Conservation (phyloP, 2,329 filamentous ascomycete genomes). For the Ophiognomonia clavigignenti-juglandacearum region DNA sequence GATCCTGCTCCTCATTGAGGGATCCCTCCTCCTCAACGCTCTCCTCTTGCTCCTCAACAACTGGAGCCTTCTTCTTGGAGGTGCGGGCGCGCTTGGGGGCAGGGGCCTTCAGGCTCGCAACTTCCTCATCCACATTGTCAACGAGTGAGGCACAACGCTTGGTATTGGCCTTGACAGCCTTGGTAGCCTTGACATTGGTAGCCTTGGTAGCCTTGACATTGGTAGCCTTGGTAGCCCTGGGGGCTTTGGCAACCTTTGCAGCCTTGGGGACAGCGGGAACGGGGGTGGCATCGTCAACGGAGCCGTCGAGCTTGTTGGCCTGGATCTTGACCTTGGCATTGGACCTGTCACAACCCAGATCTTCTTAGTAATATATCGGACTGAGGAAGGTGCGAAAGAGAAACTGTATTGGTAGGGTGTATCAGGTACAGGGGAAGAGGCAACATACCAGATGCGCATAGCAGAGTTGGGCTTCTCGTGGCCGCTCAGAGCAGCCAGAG, state of each 20-base stretch:
- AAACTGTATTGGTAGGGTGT: too few relatives aligned
- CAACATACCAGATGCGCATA: conserved; percentile 2
- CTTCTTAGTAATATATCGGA: not conserved
- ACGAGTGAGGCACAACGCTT: not conserved
- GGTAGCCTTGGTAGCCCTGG: not conserved
- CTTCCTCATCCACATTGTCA: not conserved
- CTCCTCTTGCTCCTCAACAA: too few relatives aligned
- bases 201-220: not conserved
- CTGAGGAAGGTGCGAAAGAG: not conserved
- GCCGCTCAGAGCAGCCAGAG: conserved; percentile 5
- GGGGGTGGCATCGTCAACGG: not conserved
- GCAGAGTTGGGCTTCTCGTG: conserved; percentile 1
- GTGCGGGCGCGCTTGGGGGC: not conserved
- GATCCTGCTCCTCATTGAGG: too few relatives aligned
- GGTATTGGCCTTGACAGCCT: not conserved
- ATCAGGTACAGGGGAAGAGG: too few relatives aligned
- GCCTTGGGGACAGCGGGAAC: conserved; percentile 3
- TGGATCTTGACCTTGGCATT: not conserved
- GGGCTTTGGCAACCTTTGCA: too few relatives aligned
- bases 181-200: not conserved
- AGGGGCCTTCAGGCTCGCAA: not conserved
- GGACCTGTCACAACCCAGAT: not conserved
- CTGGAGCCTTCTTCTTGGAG: too few relatives aligned
- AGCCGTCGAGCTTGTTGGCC: not conserved
- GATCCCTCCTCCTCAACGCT: too few relatives aligned